These are phyloP conservation scores for Chrysosporium queenslandicum DNA, from an alignment of 2,329 filamentous ascomycete species.

Conservation along the genomic window DNA sequence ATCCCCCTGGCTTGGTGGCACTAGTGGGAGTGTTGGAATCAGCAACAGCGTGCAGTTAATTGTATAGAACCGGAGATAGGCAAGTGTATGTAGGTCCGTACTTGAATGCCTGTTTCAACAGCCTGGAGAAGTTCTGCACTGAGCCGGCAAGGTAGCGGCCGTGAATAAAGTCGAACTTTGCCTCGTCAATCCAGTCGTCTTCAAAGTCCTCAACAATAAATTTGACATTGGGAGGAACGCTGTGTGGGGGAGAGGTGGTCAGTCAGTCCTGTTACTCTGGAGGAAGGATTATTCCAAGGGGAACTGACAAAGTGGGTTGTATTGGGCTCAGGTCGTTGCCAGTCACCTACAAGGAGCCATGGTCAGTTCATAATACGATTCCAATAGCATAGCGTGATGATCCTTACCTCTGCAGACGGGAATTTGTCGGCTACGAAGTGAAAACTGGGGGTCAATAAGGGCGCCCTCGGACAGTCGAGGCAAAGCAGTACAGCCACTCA, in stretches of 20 bases:
- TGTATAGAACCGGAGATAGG: neutral
- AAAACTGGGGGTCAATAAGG: neutral
- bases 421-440: neutral
- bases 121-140: conserved; percentile 45
- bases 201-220: conserved; percentile 52
- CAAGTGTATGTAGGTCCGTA: neutral
- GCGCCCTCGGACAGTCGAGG: neutral
- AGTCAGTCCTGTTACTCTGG: conserved; percentile 21
- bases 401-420: conserved; percentile 9
- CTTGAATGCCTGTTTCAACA: conserved; percentile 34
- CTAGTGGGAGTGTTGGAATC: neutral
- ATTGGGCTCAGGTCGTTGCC: conserved; percentile 24
- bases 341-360: conserved; percentile 13
- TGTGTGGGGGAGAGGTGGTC: neutral
- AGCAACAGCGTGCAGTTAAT: conserved; percentile 1
- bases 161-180: conserved; percentile 53
- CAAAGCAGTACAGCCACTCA: conserved; percentile 15
- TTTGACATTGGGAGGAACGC: conserved; percentile 46
- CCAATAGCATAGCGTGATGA: neutral
- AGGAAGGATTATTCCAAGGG: neutral
- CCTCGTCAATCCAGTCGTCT: conserved; percentile 46
- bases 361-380: conserved; percentile 3
- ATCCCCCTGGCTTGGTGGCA: conserved; percentile 33
- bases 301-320: conserved; percentile 10
- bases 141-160: conserved; percentile 48